A percentile compares a stretch with the other conserved stretches of the same genome.
phyloP scores from a whole-genome alignment of 805 yeast species.

The Ogataea saltuana region DNA sequence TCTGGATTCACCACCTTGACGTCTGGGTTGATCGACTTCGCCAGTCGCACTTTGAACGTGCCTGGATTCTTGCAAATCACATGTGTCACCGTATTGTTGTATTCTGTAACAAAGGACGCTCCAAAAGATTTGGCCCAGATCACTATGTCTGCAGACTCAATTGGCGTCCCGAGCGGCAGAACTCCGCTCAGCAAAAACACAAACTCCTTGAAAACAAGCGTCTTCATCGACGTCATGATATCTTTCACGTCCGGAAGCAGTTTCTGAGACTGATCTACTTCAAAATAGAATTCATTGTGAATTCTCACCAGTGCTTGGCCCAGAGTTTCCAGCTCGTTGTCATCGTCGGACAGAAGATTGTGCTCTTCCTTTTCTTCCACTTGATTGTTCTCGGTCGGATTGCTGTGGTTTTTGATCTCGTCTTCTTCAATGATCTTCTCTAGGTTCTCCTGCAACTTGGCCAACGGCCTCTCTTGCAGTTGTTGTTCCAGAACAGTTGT shows the following conservation, averaged over 20 bases:
- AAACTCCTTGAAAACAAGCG: conserved; percentile 62
- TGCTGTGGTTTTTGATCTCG: conserved; percentile 27
- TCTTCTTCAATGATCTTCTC: conserved; percentile 48
- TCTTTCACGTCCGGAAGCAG: conserved; percentile 58
- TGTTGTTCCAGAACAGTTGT: conserved; percentile 75
- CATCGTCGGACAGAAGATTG: conserved; percentile 73
- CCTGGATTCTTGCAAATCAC: conserved; percentile 79
- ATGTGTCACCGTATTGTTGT: conserved; percentile 77
- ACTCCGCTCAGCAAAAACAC: conserved; percentile 83
- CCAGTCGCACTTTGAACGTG: conserved; percentile 83
- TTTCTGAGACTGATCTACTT: conserved; percentile 38
- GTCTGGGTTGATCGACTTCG: conserved; percentile 57
- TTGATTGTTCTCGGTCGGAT: not conserved
- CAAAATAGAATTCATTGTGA: conserved; percentile 65
- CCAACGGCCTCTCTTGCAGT: conserved; percentile 79
- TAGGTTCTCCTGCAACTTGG: conserved; percentile 74
- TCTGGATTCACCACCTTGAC: conserved; percentile 85
- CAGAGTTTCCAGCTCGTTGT: conserved; percentile 67
- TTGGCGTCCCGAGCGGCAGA: conserved; percentile 77
- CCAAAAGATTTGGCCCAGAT: conserved; percentile 94
- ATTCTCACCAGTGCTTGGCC: conserved; percentile 62
- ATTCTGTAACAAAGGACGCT: conserved; percentile 74
- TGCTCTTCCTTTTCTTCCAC: conserved; percentile 36
- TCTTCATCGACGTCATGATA: conserved; percentile 77
- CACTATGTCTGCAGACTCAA: conserved; percentile 81